Evolutionary conservation across 2,329 filamentous ascomycete species (phyloP), one percentile per base, ranked within the genome.

Genomic region (Colletotrichum sp.): DNA sequence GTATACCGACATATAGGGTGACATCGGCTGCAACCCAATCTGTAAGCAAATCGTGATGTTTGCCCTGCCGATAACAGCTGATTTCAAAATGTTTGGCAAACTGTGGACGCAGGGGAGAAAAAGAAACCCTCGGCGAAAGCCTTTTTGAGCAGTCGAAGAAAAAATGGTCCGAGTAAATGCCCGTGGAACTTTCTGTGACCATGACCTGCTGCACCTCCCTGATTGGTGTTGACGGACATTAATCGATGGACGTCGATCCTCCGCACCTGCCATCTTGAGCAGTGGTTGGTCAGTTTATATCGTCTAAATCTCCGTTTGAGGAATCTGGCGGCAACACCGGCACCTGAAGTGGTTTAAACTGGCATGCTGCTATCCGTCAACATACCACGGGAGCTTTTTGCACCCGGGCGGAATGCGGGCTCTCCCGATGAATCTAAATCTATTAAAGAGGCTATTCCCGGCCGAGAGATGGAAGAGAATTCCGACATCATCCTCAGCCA

Each of bases 261-360:
- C 72, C 69, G 60, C 68, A 75, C 72, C 72, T 72, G 34, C 72
- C 68, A 34, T 34, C 18, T 75, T 72, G 62, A 65, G 69, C n/a
- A 30, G 34, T 75, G 72, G 62, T 13, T 24, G 69, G 26, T 30
- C 39, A 21, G 34, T 32, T 30, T 55, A 28, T 26, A 39, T 21
- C n/a, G 15, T 44, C 24, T 28, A 8, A 13, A 49, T 39, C 63
- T 39, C 68, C 34, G 24, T 39, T 72, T 44, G 15, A 72, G 62
- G 49, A 59, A 44, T 18, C 16, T 57, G 16, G 59, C 72, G 60
- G 72, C 30, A 49, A 18, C 49, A 49, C n/a, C 49, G 72, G 60
- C 68, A 52, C 28, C 30, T 39, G 59, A 15, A 65, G 68, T 18
- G 21, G 34, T 60, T 44, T 30, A 36, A 60, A 28, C 60, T 18